Base-by-base conservation (phyloP, 2,329 filamentous ascomycete species). In the Epichloe amarillans region DNA sequence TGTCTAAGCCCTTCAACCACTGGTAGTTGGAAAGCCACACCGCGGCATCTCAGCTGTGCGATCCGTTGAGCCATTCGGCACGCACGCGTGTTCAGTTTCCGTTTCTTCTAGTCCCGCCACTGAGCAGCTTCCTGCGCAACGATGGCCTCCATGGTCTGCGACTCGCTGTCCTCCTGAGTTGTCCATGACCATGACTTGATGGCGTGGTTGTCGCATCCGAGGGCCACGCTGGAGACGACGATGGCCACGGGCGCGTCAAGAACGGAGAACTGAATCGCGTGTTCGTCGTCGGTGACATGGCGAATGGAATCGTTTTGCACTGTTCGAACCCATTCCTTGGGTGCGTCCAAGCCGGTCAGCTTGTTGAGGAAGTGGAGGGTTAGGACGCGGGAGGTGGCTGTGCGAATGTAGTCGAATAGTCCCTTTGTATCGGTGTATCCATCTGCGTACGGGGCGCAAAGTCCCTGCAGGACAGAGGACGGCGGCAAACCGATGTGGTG, bases 391-490 rank as follows among this genome's bases (percentile, higher is more conserved):
- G 66, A 58, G 7, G 69, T 64, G 12, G 72, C 70, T 17, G 67
- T 68, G 50, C 66, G 62, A 8, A 79, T 56, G 59, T 77, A 77
- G 54, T 70, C 68, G 12, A 66, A 62, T 5, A 76, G 66, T 36
- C 73, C 71, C 10, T 58, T 54, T 15, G 73, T 61, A 54, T 68
- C 67, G 0, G 71, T 67, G 54, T 76, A 79, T 5, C 66, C 64
- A 23, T 72, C 69, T 11, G 62, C 59, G 47, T 69, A 68, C 0
- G 74, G 74, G 0, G 72, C 67, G 54, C 72, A 76, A 15, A 63
- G 53, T 4, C 54, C 49, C 3, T 66, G 62, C 2, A 78, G 60
- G 33, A 60, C 58, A 19, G 64, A 64, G 5, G 59, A 56, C 0
- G 68, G 60, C 3, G 68, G 66, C 2, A 72, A 60, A n/a, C 67